Conservation (phyloP, 257 asterid species). For the Solanum bulbocastanum region DNA sequence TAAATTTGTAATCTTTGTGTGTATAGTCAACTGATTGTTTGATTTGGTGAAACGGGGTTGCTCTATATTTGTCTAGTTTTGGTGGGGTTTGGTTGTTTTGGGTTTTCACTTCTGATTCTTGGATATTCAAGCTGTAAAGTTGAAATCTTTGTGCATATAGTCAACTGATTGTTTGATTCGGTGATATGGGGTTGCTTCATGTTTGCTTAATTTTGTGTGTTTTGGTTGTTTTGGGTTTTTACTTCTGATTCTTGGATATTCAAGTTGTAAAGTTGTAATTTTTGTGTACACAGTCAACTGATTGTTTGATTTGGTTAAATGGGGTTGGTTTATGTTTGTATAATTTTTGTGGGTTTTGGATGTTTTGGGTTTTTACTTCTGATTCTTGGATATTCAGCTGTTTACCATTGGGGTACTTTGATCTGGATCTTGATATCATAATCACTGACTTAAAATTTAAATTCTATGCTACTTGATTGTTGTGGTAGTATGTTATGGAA, state of each 20-base stretch:
- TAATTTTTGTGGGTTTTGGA: neutral
- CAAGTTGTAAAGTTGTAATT: neutral
- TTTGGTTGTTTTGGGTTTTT: neutral
- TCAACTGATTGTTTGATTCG: neutral
- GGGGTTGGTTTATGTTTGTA: neutral
- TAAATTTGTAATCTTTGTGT: neutral
- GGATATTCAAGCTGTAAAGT: neutral
- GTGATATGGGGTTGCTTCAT: neutral
- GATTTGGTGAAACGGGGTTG: neutral
- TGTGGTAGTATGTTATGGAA: neutral
- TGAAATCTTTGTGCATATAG: neutral
- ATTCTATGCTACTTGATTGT: neutral
- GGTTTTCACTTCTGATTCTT: neutral
- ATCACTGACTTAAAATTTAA: neutral
- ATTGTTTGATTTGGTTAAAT: neutral
- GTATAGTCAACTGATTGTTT: neutral
- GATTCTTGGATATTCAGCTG: neutral
- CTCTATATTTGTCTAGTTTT: neutral
- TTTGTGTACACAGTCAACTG: neutral
- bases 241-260: neutral
- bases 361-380: neutral
- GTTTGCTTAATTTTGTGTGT: neutral
- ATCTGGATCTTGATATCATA: neutral
- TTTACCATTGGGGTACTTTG: neutral
- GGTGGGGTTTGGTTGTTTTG: neutral